phyloP scores from a whole-genome alignment of 371 early-diverging fungal genomes.

The Catenaria anguillulae region DNA sequence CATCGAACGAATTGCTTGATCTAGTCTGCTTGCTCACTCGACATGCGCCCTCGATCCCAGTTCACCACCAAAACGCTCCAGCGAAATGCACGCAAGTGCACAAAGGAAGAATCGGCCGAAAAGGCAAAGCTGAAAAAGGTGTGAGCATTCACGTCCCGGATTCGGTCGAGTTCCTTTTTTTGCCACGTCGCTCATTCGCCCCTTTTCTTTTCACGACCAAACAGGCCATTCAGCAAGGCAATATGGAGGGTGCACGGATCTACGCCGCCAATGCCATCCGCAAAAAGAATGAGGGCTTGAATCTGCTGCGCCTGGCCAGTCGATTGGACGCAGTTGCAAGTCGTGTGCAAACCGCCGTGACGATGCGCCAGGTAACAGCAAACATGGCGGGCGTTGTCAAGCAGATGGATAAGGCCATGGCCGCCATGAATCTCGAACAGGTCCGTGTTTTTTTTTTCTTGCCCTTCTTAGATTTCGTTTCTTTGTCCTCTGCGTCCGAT shows the following conservation, averaged over 20 bases:
- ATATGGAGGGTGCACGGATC: constrained; percentile 84
- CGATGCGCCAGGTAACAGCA: constrained; percentile 63
- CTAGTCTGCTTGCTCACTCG: neutral
- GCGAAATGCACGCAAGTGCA: constrained; percentile 64
- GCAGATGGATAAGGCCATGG: constrained; percentile 82
- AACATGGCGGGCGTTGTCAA: constrained; percentile 75
- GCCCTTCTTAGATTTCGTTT: neutral
- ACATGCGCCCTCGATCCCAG: constrained; percentile 23
- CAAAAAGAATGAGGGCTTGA: constrained; percentile 86
- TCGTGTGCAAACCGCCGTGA: constrained; percentile 86
- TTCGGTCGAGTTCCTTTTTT: neutral
- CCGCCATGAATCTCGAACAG: constrained; percentile 71
- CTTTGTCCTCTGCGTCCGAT: neutral
- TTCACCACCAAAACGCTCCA: constrained; percentile 82
- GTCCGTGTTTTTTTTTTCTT: neutral
- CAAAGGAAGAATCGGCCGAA: constrained; percentile 69
- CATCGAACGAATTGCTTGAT: no score
- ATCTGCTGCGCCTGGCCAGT: constrained; percentile 68
- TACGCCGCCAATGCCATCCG: constrained; percentile 93
- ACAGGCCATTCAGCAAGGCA: constrained; percentile 81
- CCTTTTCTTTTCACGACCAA: no score
- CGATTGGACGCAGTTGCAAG: constrained; percentile 85
- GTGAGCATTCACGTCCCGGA: no score
- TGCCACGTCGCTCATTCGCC: neutral
- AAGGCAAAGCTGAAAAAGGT: constrained; percentile 76